phyloP scores from a whole-genome alignment of 192 early-diverging fungal species.

The Lobulomyces angularis region DNA sequence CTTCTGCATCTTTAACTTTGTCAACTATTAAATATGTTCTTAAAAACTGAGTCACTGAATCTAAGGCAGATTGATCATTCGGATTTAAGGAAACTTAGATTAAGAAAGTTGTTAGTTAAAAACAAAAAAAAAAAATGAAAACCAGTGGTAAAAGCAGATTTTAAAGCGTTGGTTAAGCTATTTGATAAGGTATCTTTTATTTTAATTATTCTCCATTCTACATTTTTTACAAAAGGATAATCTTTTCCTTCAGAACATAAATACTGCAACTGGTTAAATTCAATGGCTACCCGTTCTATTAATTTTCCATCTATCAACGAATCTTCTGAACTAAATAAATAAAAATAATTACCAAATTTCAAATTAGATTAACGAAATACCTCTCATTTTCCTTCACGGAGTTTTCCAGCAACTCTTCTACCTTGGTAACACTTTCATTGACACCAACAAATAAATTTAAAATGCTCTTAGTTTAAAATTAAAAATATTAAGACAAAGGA shows the following conservation, averaged over 20 bases:
- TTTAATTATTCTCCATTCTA: slow-evolving; percentile 60
- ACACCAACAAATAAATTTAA: slow-evolving; percentile 63
- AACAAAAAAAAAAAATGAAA: slow-evolving; percentile 25
- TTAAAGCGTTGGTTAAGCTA: slow-evolving; percentile 43
- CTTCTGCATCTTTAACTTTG: slow-evolving; percentile 46
- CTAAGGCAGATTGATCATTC: slow-evolving; percentile 17
- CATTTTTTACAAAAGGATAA: slow-evolving; percentile 56
- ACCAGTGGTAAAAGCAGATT: slow-evolving; percentile 15
- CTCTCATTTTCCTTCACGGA: slow-evolving; percentile 12
- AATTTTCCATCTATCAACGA: slow-evolving; percentile 46
- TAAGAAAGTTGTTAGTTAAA: too few relatives aligned
- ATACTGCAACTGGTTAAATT: slow-evolving; percentile 75
- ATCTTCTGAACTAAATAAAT: neutral
- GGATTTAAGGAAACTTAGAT: too few relatives aligned
- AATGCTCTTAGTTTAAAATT: slow-evolving; percentile 23
- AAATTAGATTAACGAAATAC: neutral
- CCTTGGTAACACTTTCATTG: slow-evolving; percentile 61
- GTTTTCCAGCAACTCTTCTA: slow-evolving; percentile 57
- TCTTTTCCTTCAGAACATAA: slow-evolving; percentile 48
- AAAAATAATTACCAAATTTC: neutral
- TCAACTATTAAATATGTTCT: slow-evolving; percentile 66
- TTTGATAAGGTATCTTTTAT: slow-evolving; percentile 59
- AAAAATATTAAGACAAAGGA: too few relatives aligned
- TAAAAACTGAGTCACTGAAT: slow-evolving; percentile 52
- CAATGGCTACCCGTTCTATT: slow-evolving; percentile 69